Base-by-base conservation (phyloP, 441 rosid species). In the Adansonia gregorii region DNA sequence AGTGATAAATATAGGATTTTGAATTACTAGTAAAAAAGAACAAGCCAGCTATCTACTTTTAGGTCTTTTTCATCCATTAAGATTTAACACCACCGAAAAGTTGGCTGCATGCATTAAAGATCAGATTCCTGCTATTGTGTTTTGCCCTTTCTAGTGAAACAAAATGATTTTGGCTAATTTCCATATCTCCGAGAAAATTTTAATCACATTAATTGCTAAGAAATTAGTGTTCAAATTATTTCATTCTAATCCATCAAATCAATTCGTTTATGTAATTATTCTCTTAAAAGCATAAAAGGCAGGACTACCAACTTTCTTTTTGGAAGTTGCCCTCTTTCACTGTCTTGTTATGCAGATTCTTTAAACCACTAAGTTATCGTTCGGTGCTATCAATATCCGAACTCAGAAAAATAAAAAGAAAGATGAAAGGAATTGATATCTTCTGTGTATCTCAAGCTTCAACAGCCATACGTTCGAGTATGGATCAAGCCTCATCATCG, bases 391-490 rank as follows among this genome's bases (percentile, higher is more conserved):
- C 82, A 66, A 8, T 46, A 71, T 27, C 83, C 49, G 66, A 74
- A 10, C 15, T 12, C 4, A 15, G 6, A 6, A 39, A 51, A 6
- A 22, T 0, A 24, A 78, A 67, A 17, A 88, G 8, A 41, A 41
- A 61, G 2, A 1, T 85, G 90, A 88, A 80, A 81, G 56, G 82
- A 77, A 83, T 84, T 52, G 88, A 89, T 54, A 78, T 87, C 46
- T 89, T 91, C 73, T 90, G 98, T 84, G 89, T 86, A 24, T 93
- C 98, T 27, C 94, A 90, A 83, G 90, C 93, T 75, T 90, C 97
- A 77, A 85, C 95, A 27, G 82, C 93, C 82, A 83, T 90, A 75
- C 86, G 89, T 83, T 76, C 83, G 78, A 86, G 83, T 82, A 86
- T 86, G 87, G 92, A 90, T 39, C 90, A 86, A 75, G 83, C 89